Percentiles rank a stretch among this genome's conserved stretches.
Evolutionary conservation across 2,329 filamentous ascomycete genomes (phyloP).

Genomic region (Aspergillus ochraceoroseus): DNA sequence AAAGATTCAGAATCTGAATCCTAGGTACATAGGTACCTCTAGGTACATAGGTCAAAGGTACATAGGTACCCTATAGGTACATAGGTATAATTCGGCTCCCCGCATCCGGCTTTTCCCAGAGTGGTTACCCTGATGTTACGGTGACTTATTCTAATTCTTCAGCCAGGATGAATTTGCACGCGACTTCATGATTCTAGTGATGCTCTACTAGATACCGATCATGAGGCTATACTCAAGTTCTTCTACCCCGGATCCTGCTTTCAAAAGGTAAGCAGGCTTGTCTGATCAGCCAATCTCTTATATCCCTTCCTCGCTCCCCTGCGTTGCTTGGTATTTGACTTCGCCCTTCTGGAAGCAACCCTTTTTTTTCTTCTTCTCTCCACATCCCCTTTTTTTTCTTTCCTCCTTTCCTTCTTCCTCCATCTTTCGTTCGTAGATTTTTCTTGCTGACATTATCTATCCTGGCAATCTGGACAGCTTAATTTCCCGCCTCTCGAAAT

Average conservation of each 20-base stretch:
- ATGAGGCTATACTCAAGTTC: not conserved
- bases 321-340: too few species aligned
- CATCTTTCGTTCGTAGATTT: too few species aligned
- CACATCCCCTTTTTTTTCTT: not conserved
- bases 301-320: slow-evolving; percentile 4
- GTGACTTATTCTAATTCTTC: slow-evolving; percentile 8
- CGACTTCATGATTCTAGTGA: slow-evolving; percentile 8
- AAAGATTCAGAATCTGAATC: too few species aligned
- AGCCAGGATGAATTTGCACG: slow-evolving; percentile 7
- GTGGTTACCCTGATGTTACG: slow-evolving; percentile 19
- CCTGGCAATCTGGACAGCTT: not conserved
- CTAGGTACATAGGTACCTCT: too few species aligned
- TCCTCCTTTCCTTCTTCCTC: not conserved
- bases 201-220: slow-evolving; percentile 1
- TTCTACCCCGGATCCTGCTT: slow-evolving; percentile 18
- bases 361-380: slow-evolving; percentile 3
- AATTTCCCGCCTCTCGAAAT: not conserved
- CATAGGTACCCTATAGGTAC: too few species aligned
- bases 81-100: slow-evolving; percentile 15
- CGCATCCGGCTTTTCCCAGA: slow-evolving; percentile 19
- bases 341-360: slow-evolving; percentile 7
- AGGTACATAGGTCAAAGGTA: too few species aligned
- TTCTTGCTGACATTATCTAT: too few species aligned
- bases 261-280: too few species aligned
- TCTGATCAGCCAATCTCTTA: too few species aligned